Conservation (phyloP, 352 stramenopile species). For the Thalassiosira sp. region DNA sequence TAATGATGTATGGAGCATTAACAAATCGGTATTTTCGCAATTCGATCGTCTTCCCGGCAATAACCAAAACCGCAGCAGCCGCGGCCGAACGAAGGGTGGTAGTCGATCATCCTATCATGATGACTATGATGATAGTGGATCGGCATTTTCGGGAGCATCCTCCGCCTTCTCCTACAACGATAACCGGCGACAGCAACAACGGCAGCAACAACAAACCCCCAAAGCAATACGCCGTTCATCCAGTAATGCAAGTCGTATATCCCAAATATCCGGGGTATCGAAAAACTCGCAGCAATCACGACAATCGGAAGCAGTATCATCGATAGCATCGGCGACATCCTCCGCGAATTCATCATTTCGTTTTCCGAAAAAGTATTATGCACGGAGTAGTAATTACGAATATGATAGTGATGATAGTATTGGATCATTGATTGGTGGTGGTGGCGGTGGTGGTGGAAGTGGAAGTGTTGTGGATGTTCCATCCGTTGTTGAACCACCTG, state of each 20-base stretch:
- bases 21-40: slow-evolving; percentile 45
- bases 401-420: slow-evolving; percentile 51
- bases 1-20: slow-evolving; percentile 40
- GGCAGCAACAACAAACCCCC: too few relatives aligned
- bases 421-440: slow-evolving; percentile 30
- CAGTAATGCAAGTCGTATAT: slow-evolving; percentile 35
- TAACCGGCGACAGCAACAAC: too few relatives aligned
- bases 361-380: slow-evolving; percentile 5
- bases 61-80: too few relatives aligned
- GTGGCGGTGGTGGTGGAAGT: background rate
- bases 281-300: slow-evolving; percentile 1
- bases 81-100: background rate
- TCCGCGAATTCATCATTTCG: slow-evolving; percentile 17
- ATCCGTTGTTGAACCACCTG: background rate
- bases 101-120: slow-evolving; percentile 10
- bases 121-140: slow-evolving; percentile 30
- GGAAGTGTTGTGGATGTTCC: background rate
- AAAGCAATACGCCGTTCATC: slow-evolving; percentile 8
- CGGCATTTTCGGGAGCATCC: slow-evolving; percentile 26
- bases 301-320: too few relatives aligned
- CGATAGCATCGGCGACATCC: too few relatives aligned
- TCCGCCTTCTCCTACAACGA: too few relatives aligned
- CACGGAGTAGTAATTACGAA: background rate
- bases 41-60: slow-evolving; percentile 34
- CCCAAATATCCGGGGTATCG: slow-evolving; percentile 17